Conservation (phyloP, 2,329 filamentous ascomycete species). For the Domatiomyces globalis region DNA sequence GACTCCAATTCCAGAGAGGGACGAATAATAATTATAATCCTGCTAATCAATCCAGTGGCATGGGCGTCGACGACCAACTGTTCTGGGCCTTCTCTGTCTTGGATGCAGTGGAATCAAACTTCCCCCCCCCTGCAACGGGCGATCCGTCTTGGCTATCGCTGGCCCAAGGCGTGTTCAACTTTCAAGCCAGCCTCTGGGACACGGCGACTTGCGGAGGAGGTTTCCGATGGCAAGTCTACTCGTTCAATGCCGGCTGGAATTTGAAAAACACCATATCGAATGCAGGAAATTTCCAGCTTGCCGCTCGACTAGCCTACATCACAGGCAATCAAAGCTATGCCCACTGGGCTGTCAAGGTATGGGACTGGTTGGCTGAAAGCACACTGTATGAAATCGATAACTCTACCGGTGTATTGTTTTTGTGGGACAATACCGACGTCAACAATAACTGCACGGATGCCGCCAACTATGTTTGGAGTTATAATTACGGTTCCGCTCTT, state of each 20-base stretch:
- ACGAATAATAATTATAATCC: constrained; percentile 28
- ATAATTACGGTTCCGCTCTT: constrained; percentile 42
- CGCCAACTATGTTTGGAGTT: constrained; percentile 38
- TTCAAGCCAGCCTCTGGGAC: constrained; percentile 62
- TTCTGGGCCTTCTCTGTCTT: constrained; percentile 46
- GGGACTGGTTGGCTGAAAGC: constrained; percentile 38
- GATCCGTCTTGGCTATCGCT: constrained; percentile 59
- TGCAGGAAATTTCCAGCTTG: constrained; percentile 42
- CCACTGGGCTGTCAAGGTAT: constrained; percentile 53
- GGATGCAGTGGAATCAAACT: constrained; percentile 40
- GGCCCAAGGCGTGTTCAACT: constrained; percentile 65
- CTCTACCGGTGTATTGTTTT: constrained; percentile 24
- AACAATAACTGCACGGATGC: constrained; percentile 35
- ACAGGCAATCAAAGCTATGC: constrained; percentile 66
- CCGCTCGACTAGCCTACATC: constrained; percentile 58
- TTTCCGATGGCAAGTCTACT: constrained; percentile 72
- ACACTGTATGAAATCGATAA: constrained; percentile 18
- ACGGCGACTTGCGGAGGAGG: constrained; percentile 53
- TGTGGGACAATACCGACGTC: constrained; percentile 42
- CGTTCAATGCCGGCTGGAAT: constrained; percentile 53
- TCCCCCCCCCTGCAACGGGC: constrained; percentile 27
- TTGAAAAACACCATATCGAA: constrained; percentile 47
- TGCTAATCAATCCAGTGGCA: constrained; percentile 26
- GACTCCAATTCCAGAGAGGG: constrained; percentile 26
- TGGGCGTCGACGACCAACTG: constrained; percentile 43